Percentiles rank a stretch among this genome's conserved stretches.
phyloP scores from a whole-genome alignment of 257 asterid genomes.

The Parsonsia alboflavescens region DNA sequence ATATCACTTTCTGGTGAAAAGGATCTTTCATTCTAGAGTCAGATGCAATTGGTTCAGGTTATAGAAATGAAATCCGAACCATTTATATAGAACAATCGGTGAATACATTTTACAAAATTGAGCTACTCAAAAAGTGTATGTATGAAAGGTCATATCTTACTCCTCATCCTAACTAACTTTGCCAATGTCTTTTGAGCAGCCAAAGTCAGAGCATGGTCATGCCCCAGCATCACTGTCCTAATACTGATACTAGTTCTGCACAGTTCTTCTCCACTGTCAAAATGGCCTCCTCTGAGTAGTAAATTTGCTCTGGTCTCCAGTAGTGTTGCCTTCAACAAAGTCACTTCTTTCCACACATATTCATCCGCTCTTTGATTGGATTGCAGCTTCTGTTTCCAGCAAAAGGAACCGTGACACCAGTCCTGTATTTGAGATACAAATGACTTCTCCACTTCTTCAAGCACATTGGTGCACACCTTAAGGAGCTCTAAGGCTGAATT shows the following conservation, averaged over 20 bases:
- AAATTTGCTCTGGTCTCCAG: slow-evolving; percentile 66
- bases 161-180: slow-evolving; percentile 76
- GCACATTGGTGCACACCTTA: slow-evolving; percentile 76
- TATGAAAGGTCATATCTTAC: slow-evolving; percentile 47
- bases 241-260: slow-evolving; percentile 79
- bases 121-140: background rate
- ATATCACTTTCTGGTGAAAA: background rate
- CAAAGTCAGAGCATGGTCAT: slow-evolving; percentile 65
- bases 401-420: slow-evolving; percentile 73
- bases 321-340: slow-evolving; percentile 60
- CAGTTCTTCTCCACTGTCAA: slow-evolving; percentile 72
- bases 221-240: slow-evolving; percentile 85
- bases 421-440: slow-evolving; percentile 73
- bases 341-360: slow-evolving; percentile 82
- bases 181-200: slow-evolving; percentile 91
- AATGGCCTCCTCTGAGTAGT: slow-evolving; percentile 72
- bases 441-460: slow-evolving; percentile 83
- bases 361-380: slow-evolving; percentile 65
- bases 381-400: slow-evolving; percentile 71
- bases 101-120: background rate
- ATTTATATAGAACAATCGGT: too few relatives aligned
- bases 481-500: slow-evolving; percentile 77
- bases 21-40: background rate
- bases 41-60: background rate
- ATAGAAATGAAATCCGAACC: background rate